phyloP scores from a whole-genome alignment of 352 stramenopile genomes.

The Thraustochytrium sp. region DNA sequence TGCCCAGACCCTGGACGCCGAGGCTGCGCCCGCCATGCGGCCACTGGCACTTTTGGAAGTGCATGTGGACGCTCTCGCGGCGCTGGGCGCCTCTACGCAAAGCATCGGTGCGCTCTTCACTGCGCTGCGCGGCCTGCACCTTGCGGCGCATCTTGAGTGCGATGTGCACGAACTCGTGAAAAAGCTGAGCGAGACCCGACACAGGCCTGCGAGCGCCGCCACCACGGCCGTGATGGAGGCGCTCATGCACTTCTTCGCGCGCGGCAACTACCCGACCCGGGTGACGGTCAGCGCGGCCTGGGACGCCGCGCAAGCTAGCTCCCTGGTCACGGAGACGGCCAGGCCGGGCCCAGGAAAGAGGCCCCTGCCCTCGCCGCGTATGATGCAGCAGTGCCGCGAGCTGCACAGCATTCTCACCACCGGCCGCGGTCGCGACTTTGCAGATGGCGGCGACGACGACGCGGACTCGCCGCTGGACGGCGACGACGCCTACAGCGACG shows the following conservation, averaged over 20 bases:
- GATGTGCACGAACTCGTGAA: not conserved
- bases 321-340: not conserved
- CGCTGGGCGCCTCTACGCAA: too few relatives aligned
- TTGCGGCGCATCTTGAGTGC: not conserved
- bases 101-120: not conserved
- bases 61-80: too few relatives aligned
- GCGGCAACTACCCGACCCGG: conserved; percentile 10
- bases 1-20: too few relatives aligned
- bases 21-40: too few relatives aligned
- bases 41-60: too few relatives aligned
- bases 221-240: not conserved
- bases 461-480: not conserved
- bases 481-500: not conserved
- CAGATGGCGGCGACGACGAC: not conserved
- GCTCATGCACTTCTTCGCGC: conserved; percentile 33
- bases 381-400: not conserved
- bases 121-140: not conserved
- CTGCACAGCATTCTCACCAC: not conserved
- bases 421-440: not conserved
- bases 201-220: not conserved
- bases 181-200: not conserved
- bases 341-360: not conserved
- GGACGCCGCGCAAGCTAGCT: not conserved
- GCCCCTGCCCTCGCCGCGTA: not conserved
- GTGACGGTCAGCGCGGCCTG: not conserved